Conservation (phyloP, 805 yeast species). For the Brettanomyces bruxellensis region DNA sequence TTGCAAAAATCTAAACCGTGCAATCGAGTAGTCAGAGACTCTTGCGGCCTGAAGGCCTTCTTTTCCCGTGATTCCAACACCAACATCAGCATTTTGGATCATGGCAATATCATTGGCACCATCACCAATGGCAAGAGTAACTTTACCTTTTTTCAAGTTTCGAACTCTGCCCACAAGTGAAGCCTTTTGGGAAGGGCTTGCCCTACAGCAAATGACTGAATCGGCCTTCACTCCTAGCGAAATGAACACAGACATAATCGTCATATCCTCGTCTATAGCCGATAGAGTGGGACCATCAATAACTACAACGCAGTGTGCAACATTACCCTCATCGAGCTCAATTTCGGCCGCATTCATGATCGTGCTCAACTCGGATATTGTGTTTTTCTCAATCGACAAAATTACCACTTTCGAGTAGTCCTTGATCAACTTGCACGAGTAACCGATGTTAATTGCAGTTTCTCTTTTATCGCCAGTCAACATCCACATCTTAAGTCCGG, state of each 20-base stretch:
- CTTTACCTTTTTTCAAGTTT: conserved; percentile 52
- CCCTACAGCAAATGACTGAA: conserved; percentile 91
- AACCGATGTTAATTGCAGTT: conserved; percentile 95
- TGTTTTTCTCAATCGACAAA: conserved; percentile 28
- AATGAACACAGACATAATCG: conserved; percentile 64
- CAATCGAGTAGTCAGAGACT: conserved; percentile 89
- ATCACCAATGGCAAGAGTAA: conserved; percentile 94
- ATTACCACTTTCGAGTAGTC: conserved; percentile 86
- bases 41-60: conserved; percentile 97
- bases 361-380: conserved; percentile 47
- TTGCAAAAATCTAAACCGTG: conserved; percentile 78
- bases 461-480: conserved; percentile 96
- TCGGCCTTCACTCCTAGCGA: conserved; percentile 83
- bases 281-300: conserved; percentile 87
- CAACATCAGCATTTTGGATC: conserved; percentile 98
- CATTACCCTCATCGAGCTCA: conserved; percentile 60
- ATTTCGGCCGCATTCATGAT: conserved; percentile 67
- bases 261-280: conserved; percentile 62
- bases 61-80: conserved; percentile 93
- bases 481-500: conserved; percentile 97
- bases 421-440: conserved; percentile 85
- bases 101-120: conserved; percentile 99
- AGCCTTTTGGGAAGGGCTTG: conserved; percentile 96
- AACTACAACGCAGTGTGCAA: conserved; percentile 93
- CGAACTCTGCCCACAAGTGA: conserved; percentile 79